Base-by-base conservation (phyloP, 495 filamentous ascomycete genomes). In the Clohesyomyces aquaticus region DNA sequence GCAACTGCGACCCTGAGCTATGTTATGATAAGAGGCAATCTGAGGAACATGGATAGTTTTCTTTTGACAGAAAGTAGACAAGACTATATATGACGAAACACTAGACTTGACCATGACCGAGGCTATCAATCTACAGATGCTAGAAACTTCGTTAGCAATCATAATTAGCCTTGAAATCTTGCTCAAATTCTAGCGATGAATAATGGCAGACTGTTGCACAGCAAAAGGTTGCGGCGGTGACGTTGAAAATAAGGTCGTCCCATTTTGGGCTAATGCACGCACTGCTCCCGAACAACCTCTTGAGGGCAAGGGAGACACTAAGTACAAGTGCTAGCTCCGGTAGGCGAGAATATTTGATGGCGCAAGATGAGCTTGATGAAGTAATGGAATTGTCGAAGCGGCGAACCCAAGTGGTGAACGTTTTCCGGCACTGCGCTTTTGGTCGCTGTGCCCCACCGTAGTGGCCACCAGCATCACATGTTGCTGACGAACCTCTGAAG, bases 241-340 rank as follows among this genome's bases (percentile, higher is more conserved):
- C 29, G 53, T 42, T 11, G 16, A 18, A 26, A 16, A 38, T 22
- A 25, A 23, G 6, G 18, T 45, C 38, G 59, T 28, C 21, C 43
- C 22, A 11, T 21, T 9, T 9, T 9, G 55, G 16, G 4, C 19
- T 9, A 18, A 61, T 60, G 58, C 48, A 38, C 21, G 8, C 1
- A 14, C 8, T 52, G 61, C 21, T 27, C 6, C 61, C 59, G 58
- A 54, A 54, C 61, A 43, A 1, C 61, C 53, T 35, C 19, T 57
- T 38, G 6, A 18, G 23, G 61, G 3, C 21, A 28, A 41, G 50
- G 19, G 32, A n/a, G 6, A 18, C 19, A 18, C 19, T 4, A 18
- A 18, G n/a, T 10, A 49, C 16, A 22, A 6, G 43, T 18, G 21
- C 46, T 49, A 49, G 12, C 46, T 22, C 19, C 45, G 59, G 45